Conservation (phyloP, 345 rosid species). For the Punica granatum region DNA sequence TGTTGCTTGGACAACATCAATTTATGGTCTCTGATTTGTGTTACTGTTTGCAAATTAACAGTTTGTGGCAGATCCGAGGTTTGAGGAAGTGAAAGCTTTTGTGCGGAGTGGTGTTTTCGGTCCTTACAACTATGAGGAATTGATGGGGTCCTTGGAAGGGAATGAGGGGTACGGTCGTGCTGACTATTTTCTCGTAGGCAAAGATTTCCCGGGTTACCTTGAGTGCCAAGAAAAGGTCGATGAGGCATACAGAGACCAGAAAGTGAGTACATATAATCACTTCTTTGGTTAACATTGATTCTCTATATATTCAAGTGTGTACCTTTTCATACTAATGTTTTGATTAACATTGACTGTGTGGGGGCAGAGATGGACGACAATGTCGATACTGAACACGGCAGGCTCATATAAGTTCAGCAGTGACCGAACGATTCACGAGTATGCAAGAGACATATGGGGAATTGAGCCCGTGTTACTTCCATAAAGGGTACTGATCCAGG, state of each 20-base stretch:
- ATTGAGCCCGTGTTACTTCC: slow-evolving; percentile 34
- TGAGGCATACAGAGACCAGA: slow-evolving; percentile 45
- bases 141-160: slow-evolving; percentile 49
- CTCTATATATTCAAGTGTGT: not conserved
- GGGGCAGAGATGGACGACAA: slow-evolving; percentile 46
- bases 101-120: slow-evolving; percentile 41
- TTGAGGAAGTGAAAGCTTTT: slow-evolving; percentile 43
- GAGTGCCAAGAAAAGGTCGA: slow-evolving; percentile 57
- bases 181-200: slow-evolving; percentile 53
- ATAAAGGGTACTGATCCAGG: slow-evolving; percentile 8
- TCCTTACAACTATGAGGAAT: slow-evolving; percentile 33
- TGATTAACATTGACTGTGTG: not conserved
- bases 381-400: slow-evolving; percentile 58
- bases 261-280: slow-evolving; percentile 19
- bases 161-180: slow-evolving; percentile 44
- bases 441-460: slow-evolving; percentile 52
- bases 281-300: not conserved
- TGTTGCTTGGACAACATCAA: not conserved
- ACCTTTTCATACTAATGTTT: not conserved
- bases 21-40: not conserved
- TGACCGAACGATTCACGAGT: slow-evolving; percentile 50
- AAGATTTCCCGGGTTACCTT: slow-evolving; percentile 48
- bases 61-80: slow-evolving; percentile 35
- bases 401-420: slow-evolving; percentile 59
- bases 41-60: slow-evolving; percentile 7